Base-by-base conservation (phyloP, 192 early-diverging fungal genomes). In the Kappamyces sp. region DNA sequence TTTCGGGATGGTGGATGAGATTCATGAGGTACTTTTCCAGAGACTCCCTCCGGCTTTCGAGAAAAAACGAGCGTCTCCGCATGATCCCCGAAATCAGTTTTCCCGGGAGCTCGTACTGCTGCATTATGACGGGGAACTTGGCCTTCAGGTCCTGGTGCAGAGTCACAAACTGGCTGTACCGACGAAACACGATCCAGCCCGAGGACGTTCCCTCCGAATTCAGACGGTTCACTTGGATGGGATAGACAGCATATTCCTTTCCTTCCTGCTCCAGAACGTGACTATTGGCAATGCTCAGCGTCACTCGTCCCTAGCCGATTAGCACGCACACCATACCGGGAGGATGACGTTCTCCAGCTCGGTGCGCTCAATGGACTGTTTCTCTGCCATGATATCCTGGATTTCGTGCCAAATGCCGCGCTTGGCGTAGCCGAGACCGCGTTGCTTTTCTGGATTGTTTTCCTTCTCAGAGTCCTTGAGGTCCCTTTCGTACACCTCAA, bases 91-190 rank as follows among this genome's bases (percentile, higher is more conserved):
- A 68, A 6, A 86, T 78, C 30, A 85, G 77, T 52, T 92, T 89
- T 2, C 70, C 70, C 0, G 91, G 91, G 38, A 94, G 76, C 12
- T 91, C 91, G 31, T 79, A 73, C 11, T 67, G 53, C 5, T 78
- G 72, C 57, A 93, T 83, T 8, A 77, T 61, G 8, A 11, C 40
- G 0, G 83, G 73, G 58, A 76, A 84, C 15, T 66, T 60, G 1
- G 69, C 61, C 32, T 77, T 79, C 29, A 96, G 69, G 6, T 74
- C 67, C 34, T 83, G 82, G 61, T 96, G 91, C 60, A 96, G 67
- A 0, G 78, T 73, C 51, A 83, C 79, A 66, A 96, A 94, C 69
- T 96, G 91, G n/a, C 81, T 80, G 66, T 89, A 92, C 2, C 92
- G 69, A 4, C 89, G 75, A 1, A 34, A 30, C 14, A 77, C 51